A percentile compares a stretch with the other conserved stretches of the same genome.
These are phyloP conservation scores for Sphagnum magellanicum DNA, from an alignment of 228 moss, liverwort and hornwort species.

Conservation along the genomic window DNA sequence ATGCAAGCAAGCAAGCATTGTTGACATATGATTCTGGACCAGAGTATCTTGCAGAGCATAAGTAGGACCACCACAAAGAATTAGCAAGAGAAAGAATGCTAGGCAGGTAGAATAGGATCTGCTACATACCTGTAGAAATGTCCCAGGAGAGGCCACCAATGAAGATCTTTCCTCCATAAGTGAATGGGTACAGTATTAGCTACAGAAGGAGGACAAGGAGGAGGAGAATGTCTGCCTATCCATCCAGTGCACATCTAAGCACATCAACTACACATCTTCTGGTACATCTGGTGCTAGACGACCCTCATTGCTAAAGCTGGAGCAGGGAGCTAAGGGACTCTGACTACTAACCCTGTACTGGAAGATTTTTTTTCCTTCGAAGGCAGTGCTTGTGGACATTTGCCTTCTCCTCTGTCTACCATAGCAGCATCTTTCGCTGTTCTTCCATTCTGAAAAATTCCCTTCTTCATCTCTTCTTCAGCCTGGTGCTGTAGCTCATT, in stretches of 20 bases:
- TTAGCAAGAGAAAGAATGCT: too few relatives aligned
- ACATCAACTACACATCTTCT: constrained; percentile 13
- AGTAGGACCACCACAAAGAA: too few relatives aligned
- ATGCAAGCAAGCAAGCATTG: neutral
- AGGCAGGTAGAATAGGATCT: too few relatives aligned
- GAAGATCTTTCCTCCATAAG: constrained; percentile 99
- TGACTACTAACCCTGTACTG: constrained; percentile 99
- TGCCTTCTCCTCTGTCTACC: constrained; percentile 99
- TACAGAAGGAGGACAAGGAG: constrained; percentile 48
- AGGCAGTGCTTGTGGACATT: constrained; percentile 96
- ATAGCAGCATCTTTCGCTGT: constrained; percentile 92
- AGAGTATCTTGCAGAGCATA: too few relatives aligned
- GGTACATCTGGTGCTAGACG: constrained; percentile 46
- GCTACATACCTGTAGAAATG: constrained; percentile 79
- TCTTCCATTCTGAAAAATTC: constrained; percentile 89
- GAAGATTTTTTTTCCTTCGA: constrained; percentile 94
- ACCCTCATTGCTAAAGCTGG: constrained; percentile 35
- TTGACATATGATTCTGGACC: too few relatives aligned
- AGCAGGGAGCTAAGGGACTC: constrained; percentile 81
- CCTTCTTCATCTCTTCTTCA: constrained; percentile 47
- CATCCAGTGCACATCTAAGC: constrained; percentile 41
- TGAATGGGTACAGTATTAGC: constrained; percentile 96
- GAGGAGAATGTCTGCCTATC: constrained; percentile 41
- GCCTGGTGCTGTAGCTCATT: constrained; percentile 4
- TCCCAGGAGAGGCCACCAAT: constrained; percentile 99